phyloP scores from a whole-genome alignment of 371 early-diverging fungal genomes.

The Amoeboaphelidium protococcarum region DNA sequence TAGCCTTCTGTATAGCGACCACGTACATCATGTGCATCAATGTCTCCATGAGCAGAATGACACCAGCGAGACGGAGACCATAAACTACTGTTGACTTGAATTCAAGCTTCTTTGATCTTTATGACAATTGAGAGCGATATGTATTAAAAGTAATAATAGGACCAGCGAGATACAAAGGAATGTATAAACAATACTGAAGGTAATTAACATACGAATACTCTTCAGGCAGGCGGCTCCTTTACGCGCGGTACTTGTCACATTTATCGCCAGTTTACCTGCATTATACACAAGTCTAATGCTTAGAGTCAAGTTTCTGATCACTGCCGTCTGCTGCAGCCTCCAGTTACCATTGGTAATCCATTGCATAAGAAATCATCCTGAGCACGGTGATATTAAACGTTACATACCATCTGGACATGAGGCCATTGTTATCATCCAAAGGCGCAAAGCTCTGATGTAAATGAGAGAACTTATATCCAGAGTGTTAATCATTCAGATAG shows the following conservation, averaged over 20 bases:
- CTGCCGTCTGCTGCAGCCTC: conserved; percentile 55
- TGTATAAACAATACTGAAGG: conserved; percentile 49
- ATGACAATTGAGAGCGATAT: conserved; percentile 50
- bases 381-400: conserved; percentile 70
- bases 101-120: conserved; percentile 4
- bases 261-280: background rate
- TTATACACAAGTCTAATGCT: background rate
- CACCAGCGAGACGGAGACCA: conserved; percentile 62
- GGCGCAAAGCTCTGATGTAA: conserved; percentile 9
- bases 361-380: conserved; percentile 57
- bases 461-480: conserved; percentile 27
- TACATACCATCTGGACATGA: conserved; percentile 54
- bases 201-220: conserved; percentile 41
- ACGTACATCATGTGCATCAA: conserved; percentile 51
- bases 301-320: conserved; percentile 3
- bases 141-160: conserved; percentile 84
- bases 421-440: conserved; percentile 11
- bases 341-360: conserved; percentile 91
- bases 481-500: conserved; percentile 30
- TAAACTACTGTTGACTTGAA: conserved; percentile 13
- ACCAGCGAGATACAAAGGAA: conserved; percentile 74
- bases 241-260: background rate
- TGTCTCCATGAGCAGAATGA: conserved; percentile 44
- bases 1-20: conserved; percentile 58
- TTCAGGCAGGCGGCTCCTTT: conserved; percentile 4